Evolutionary conservation across 2,329 filamentous ascomycete genomes (phyloP), one percentile per base, ranked within the genome.

Genomic region (Colletotrichum zoysiae): DNA sequence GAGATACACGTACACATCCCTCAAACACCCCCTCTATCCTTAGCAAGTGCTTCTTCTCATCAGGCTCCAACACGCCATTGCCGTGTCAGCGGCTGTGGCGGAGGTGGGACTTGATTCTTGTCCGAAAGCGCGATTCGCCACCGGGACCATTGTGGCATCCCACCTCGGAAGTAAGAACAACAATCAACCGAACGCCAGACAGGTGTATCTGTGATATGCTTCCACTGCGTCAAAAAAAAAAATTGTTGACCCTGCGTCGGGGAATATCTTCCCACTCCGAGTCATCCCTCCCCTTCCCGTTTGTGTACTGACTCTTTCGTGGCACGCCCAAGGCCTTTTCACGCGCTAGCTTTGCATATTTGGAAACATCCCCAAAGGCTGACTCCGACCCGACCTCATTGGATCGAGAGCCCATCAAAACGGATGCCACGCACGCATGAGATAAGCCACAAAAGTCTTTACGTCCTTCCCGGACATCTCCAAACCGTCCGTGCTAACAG

Each of bases 401-500:
- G 48, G 57, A 40, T 57, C 12, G 55, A 42, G 35, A n/a, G n/a
- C n/a, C n/a, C 23, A 26, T 57, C 35, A 57, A 50, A 30, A 51
- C 53, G 61, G 20, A 42, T 33, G 50, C 48, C 38, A 35, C 20
- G 38, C 40, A 40, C 62, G 51, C 48, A 63, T 67, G 40, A 62
- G 33, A 60, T 69, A 71, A 71, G 55, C 59, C 65, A 55, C 65
- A 55, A 71, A 59, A 59, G 68, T 59, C 69, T 18, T 71, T 42
- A 69, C 55, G 59, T 69, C 65, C 65, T 71, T 59, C 59, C 38
- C 69, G 69, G 69, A 71, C 69, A 71, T 71, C 69, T 71, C 69
- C 69, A 71, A 69, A 69, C 58, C 69, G 69, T 69, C 69, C 69
- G 69, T 71, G 69, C 60, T 16, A 38, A 59, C 30, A 16, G 30